Evolutionary conservation across 2,329 filamentous ascomycete species (phyloP).

Genomic region (Leptosphaerulina australis): DNA sequence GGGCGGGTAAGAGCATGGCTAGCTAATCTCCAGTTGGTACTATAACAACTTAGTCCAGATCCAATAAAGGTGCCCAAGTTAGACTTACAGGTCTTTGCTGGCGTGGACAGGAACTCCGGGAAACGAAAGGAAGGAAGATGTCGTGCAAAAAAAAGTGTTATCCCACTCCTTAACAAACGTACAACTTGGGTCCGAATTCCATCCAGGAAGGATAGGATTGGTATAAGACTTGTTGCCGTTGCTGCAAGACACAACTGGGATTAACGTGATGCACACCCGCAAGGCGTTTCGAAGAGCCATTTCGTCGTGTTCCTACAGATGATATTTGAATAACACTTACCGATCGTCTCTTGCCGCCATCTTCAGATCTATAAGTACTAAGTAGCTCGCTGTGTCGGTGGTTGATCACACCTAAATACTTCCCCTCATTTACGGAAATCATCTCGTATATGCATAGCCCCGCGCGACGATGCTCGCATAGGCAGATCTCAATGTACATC

Average conservation of each 20-base stretch:
- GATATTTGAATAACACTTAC: neutral
- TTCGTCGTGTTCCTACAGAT: no score
- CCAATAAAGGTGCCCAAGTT: conserved; percentile 60
- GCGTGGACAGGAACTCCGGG: conserved; percentile 60
- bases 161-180: conserved; percentile 44
- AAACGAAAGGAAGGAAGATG: conserved; percentile 59
- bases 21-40: conserved; percentile 34
- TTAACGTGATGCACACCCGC: neutral
- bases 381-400: neutral
- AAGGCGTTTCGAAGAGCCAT: neutral
- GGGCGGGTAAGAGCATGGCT: conserved; percentile 30
- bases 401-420: neutral
- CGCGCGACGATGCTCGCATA: neutral
- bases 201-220: conserved; percentile 59
- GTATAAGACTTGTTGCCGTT: neutral
- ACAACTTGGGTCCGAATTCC: conserved; percentile 57
- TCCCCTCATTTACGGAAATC: neutral
- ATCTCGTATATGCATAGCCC: neutral
- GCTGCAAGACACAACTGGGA: neutral
- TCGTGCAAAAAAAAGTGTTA: conserved; percentile 58
- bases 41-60: conserved; percentile 56
- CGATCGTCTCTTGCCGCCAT: neutral
- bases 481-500: neutral
- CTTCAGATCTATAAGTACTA: neutral
- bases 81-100: conserved; percentile 56